Percentiles rank a stretch among this genome's conserved stretches.
phyloP scores from a whole-genome alignment of 768 basidiomycete species.

The Pulveroboletus frians region DNA sequence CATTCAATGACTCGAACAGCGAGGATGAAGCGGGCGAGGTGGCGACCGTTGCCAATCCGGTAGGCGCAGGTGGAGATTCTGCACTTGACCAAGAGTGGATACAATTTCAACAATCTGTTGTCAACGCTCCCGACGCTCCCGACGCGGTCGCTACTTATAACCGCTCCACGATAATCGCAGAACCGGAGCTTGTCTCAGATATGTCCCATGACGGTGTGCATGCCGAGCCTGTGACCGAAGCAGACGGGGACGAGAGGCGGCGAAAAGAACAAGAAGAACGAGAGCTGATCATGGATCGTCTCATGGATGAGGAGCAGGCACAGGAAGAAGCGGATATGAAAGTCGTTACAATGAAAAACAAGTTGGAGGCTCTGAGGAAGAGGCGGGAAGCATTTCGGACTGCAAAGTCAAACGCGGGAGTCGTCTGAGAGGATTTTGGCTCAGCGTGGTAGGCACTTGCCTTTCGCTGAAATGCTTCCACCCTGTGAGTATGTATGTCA shows the following conservation, averaged over 20 bases:
- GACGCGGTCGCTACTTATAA: constrained; percentile 50
- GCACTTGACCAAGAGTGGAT: constrained; percentile 69
- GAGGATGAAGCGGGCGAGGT: constrained; percentile 32
- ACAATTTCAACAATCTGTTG: constrained; percentile 61
- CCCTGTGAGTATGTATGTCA: not conserved
- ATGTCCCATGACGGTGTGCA: constrained; percentile 27
- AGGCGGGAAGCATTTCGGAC: constrained; percentile 36
- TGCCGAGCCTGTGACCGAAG: constrained; percentile 11
- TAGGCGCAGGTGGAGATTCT: constrained; percentile 11
- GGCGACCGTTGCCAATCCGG: not conserved
- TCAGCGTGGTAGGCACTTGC: not conserved
- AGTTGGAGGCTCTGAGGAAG: constrained; percentile 53
- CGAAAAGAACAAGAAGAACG: constrained; percentile 65
- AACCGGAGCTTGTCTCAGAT: constrained; percentile 53
- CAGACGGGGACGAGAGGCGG: constrained; percentile 37
- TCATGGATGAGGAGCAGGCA: constrained; percentile 78
- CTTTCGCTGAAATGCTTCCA: not conserved
- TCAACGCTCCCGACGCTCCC: constrained; percentile 41
- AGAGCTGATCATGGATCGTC: constrained; percentile 80
- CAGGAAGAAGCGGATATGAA: constrained; percentile 86
- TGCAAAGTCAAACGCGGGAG: constrained; percentile 15
- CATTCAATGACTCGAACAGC: constrained; percentile 38
- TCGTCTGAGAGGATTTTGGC: constrained; percentile 4
- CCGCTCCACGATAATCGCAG: constrained; percentile 65
- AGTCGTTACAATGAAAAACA: constrained; percentile 58